Conservation (phyloP, 78 protist species). For the Pelomyxa schiedti region DNA sequence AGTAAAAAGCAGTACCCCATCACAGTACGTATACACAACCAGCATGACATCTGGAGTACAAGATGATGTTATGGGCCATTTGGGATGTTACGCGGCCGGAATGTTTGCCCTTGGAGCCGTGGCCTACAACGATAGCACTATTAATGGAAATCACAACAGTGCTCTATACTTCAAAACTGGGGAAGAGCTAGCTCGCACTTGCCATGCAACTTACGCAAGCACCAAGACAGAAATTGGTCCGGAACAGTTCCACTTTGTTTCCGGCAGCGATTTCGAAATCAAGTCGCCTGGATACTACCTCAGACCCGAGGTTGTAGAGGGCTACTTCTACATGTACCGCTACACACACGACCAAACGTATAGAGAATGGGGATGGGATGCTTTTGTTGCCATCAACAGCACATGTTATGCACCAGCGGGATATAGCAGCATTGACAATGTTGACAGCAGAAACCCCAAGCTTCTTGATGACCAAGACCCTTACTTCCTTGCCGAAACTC, state of each 20-base stretch:
- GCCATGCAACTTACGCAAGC: conserved; percentile 23
- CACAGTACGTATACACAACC: not conserved
- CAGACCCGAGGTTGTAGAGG: conserved; percentile 80
- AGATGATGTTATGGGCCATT: conserved; percentile 60
- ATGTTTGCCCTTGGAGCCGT: conserved; percentile 73
- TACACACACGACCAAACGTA: conserved; percentile 50
- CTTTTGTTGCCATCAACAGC: conserved; percentile 55
- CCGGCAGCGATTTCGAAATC: not conserved
- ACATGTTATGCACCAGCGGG: conserved; percentile 34
- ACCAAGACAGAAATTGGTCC: conserved; percentile 55
- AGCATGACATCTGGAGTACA: not conserved
- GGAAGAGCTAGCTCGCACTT: conserved; percentile 18
- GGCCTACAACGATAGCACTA: not conserved
- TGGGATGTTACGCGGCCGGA: conserved; percentile 84
- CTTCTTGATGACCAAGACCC: conserved; percentile 38
- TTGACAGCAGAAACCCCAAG: not conserved
- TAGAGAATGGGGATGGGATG: conserved; percentile 70
- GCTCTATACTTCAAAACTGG: conserved; percentile 7
- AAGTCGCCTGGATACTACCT: conserved; percentile 45
- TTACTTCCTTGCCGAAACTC: conserved; percentile 83
- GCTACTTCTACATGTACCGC: conserved; percentile 45
- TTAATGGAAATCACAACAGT: not conserved
- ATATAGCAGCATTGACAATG: conserved; percentile 34
- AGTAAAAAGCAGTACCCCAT: conserved; percentile 4
- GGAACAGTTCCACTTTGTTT: conserved; percentile 16